These are phyloP conservation scores for Candida albicans DNA, from an alignment of 1,139 yeast species.

Conservation along the genomic window DNA sequence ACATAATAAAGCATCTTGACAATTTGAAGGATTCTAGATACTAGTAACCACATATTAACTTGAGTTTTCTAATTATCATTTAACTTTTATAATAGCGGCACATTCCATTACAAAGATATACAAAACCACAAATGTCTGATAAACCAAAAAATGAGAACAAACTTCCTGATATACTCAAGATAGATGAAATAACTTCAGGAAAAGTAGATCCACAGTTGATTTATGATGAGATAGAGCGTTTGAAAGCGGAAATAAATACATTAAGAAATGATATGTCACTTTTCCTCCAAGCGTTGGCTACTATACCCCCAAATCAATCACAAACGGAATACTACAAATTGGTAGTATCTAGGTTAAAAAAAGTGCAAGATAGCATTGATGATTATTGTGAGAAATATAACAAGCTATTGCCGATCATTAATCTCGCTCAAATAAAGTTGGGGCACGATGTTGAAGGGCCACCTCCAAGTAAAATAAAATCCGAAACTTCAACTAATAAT, in stretches of 20 bases:
- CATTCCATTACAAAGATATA: background rate
- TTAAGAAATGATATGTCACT: slow-evolving; percentile 46
- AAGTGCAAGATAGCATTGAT: slow-evolving; percentile 39
- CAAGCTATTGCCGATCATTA: slow-evolving; percentile 48
- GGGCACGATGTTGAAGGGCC: slow-evolving; percentile 47
- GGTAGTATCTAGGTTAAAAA: slow-evolving; percentile 30
- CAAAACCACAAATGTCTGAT: background rate
- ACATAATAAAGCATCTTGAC: too few relatives aligned
- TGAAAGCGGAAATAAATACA: slow-evolving; percentile 45
- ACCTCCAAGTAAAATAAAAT: slow-evolving; percentile 15
- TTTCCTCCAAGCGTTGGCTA: slow-evolving; percentile 40
- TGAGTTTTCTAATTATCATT: too few relatives aligned
- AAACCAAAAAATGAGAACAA: slow-evolving; percentile 11
- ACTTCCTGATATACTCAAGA: slow-evolving; percentile 40
- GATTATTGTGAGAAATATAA: slow-evolving; percentile 47
- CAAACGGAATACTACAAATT: slow-evolving; percentile 39
- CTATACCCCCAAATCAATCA: slow-evolving; percentile 34
- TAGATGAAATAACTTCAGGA: slow-evolving; percentile 50
- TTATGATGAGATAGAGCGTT: slow-evolving; percentile 41
- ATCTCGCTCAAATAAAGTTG: slow-evolving; percentile 49
- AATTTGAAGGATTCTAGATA: too few relatives aligned
- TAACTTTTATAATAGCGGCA: too few relatives aligned
- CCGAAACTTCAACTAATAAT: slow-evolving; percentile 10
- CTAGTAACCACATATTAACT: too few relatives aligned
- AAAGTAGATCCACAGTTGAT: slow-evolving; percentile 38